These are phyloP conservation scores for Citrus inodora DNA, from an alignment of 345 rosid species.

Conservation along the genomic window DNA sequence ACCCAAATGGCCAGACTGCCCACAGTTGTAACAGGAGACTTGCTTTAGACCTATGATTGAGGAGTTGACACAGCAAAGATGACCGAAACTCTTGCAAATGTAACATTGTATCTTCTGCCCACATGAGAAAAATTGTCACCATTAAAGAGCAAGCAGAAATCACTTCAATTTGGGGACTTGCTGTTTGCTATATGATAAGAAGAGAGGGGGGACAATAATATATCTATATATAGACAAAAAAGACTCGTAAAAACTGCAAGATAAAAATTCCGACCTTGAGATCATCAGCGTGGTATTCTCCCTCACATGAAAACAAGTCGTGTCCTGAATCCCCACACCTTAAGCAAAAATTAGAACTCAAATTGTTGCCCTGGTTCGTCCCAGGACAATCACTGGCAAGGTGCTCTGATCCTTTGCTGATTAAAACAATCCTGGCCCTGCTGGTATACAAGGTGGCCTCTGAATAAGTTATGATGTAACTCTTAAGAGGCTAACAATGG, in stretches of 20 bases:
- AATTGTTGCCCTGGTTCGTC: constrained; percentile 4
- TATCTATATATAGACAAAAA: background rate
- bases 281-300: constrained; percentile 24
- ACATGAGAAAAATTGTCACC: background rate
- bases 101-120: constrained; percentile 33
- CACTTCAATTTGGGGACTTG: background rate
- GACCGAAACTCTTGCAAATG: constrained; percentile 35
- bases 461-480: background rate
- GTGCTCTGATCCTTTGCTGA: constrained; percentile 6
- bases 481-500: background rate
- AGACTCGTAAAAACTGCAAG: background rate
- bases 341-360: constrained; percentile 15
- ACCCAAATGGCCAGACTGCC: constrained; percentile 30
- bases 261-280: constrained; percentile 25
- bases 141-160: background rate
- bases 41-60: constrained; percentile 1
- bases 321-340: constrained; percentile 30
- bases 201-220: background rate
- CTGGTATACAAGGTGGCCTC: background rate
- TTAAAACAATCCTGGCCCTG: constrained; percentile 15
- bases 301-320: constrained; percentile 30
- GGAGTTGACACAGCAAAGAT: constrained; percentile 25
- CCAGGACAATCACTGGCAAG: background rate
- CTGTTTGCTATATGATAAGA: background rate
- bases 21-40: constrained; percentile 31